These are phyloP conservation scores for Flammula alnicola DNA, from an alignment of 1,284 basidiomycete genomes.

Conservation along the genomic window DNA sequence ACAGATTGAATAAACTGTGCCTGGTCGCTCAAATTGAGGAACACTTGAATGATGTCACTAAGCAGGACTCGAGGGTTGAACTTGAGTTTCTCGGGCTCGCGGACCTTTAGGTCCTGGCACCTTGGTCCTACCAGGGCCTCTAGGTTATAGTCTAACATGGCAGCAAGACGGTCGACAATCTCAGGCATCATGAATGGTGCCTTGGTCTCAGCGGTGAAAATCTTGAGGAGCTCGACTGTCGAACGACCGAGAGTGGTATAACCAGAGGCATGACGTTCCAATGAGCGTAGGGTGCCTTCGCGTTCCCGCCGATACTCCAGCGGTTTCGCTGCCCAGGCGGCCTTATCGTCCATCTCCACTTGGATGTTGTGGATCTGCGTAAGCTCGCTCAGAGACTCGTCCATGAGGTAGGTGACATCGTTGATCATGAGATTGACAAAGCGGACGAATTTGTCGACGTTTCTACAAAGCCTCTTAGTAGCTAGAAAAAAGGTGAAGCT, in stretches of 20 bases:
- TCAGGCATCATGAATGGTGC: slow-evolving; percentile 96
- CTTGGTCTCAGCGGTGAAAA: slow-evolving; percentile 92
- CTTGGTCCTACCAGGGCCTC: slow-evolving; percentile 88
- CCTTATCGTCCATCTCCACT: slow-evolving; percentile 79
- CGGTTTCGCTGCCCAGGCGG: slow-evolving; percentile 69
- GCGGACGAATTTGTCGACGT: slow-evolving; percentile 90
- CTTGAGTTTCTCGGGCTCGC: slow-evolving; percentile 87
- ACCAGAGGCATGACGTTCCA: slow-evolving; percentile 85
- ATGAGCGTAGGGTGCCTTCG: slow-evolving; percentile 75
- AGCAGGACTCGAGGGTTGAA: slow-evolving; percentile 89
- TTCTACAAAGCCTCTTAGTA: slow-evolving; percentile 46
- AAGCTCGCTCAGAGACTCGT: slow-evolving; percentile 92
- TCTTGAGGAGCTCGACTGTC: slow-evolving; percentile 87
- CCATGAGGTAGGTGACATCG: slow-evolving; percentile 98
- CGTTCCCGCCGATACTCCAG: slow-evolving; percentile 83
- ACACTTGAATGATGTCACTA: slow-evolving; percentile 90
- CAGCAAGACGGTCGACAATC: slow-evolving; percentile 94
- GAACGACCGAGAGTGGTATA: slow-evolving; percentile 89
- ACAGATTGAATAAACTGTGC: slow-evolving; percentile 87
- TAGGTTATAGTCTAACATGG: slow-evolving; percentile 97
- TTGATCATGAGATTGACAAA: slow-evolving; percentile 99
- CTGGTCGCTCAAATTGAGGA: slow-evolving; percentile 86
- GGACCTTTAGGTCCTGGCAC: slow-evolving; percentile 84
- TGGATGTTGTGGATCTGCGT: slow-evolving; percentile 89
- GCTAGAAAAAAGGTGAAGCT: not conserved